Base-by-base conservation (phyloP, 352 stramenopile species). In the Saprolegnia parasitica region DNA sequence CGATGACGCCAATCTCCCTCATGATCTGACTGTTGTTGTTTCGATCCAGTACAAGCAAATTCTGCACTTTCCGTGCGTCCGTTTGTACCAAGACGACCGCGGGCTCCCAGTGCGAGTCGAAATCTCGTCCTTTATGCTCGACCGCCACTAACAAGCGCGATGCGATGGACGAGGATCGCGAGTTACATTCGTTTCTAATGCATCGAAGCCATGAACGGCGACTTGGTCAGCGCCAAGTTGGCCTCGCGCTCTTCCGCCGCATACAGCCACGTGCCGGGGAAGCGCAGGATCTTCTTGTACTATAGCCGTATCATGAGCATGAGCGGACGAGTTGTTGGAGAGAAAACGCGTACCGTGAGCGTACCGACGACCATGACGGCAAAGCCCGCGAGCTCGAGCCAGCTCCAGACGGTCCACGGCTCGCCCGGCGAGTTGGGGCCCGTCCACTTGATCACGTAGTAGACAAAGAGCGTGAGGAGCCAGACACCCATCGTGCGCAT, bases 311-410 rank as follows among this genome's bases (percentile, higher is more conserved):
- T 24, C 10, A 6, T 47, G 42, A 54, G 24, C 73, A 29, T 35
- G 23, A 64, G 21, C 68, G 6, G 32, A 13, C 26, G 18, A 50
- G 20, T 56, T 26, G 46, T n/a, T n/a, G n/a, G n/a, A 18, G 46
- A 2, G 72, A 73, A 37, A 58, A n/a, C 11, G 77, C 84, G 58
- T 82, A 93, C 85, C 77, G 84, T 74, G 6, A 92, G 64, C 4
- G 84, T 94, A 61, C 84, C 84, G 71, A 83, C 90, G 18, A 92
- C 82, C 82, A 94, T 90, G 39, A 92, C 71, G 26, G 84, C 72
- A 72, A 93, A 91, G 55, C 86, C 83, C 3, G 78, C 49, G 26
- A 92, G 80, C 66, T 92, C 82, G 64, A 94, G 67, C 81, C 84
- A 91, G 64, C 82, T 91, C 56, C 77, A 89, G 23, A 72, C 72